Evolutionary conservation across 257 asterid species (phyloP), one percentile per base, ranked within the genome.

Genomic region (Przewalskia tangutica): DNA sequence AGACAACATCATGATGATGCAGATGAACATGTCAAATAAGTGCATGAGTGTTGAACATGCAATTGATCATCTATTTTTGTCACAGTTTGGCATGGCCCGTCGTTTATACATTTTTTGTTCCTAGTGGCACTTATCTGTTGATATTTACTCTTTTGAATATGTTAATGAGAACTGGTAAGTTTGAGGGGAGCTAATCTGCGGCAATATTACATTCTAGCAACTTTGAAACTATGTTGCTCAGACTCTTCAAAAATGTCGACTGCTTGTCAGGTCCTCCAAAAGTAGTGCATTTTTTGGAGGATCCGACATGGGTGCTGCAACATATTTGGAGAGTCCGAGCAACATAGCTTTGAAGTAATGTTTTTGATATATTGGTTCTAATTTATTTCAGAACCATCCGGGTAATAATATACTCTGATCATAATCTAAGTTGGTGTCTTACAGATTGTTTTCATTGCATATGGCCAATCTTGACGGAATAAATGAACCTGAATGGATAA

Each of bases 401-500:
- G 23, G 79, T 75, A 56, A 82, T 78, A 42, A 20, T 6, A 6
- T 78, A 56, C 40, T 10, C 40, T 86, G 60, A 75, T 60, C 54
- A 23, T 56, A 76, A 36, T 20, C 42, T 67, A 27, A 11, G 12
- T 71, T 81, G 44, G 77, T 73, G 78, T 17, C 34, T 56, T 71
- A 44, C 85, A 84, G 85, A 71, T 51, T 42, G 63, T 38, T 54
- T 67, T 51, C 23, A 79, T 58, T 87, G 54, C 83, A 81, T 20
- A 91, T 90, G 93, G 93, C 86, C 80, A 87, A 85, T 65, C 87
- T 77, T 60, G 91, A 87, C 75, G 86, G 79, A 58, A 84, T 85
- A 7, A 81, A 86, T 55, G 90, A 88, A 54, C 65, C 77, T 44
- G 90, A 88, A 18, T 93, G 98, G 98, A 87, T 93, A 51, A 90